Conservation (phyloP, 371 early-diverging fungal genomes). For the Mucor irregularis region DNA sequence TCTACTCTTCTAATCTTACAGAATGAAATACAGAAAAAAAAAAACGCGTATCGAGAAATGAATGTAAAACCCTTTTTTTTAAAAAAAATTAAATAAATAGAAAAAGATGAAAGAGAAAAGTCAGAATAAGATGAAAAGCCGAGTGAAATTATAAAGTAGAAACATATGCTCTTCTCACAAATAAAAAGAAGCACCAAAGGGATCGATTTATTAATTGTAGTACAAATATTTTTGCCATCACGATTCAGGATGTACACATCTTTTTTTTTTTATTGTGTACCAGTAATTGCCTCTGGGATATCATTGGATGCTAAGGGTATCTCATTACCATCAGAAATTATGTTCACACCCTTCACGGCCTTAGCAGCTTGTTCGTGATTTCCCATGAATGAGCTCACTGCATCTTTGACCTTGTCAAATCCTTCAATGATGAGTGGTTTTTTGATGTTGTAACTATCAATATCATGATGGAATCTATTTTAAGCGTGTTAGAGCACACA, state of each 20-base stretch:
- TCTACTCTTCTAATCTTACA: neutral
- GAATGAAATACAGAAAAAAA: conserved; percentile 1
- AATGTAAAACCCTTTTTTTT: too few species aligned
- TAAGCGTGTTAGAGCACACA: neutral
- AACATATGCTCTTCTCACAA: conserved; percentile 17
- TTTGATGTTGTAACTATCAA: conserved; percentile 20
- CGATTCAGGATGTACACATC: neutral
- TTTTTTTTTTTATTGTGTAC: conserved; percentile 2
- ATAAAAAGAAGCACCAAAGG: neutral
- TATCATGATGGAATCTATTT: conserved; percentile 38
- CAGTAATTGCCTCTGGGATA: neutral
- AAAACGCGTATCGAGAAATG: too few species aligned
- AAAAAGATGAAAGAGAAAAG: neutral
- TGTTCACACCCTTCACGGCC: conserved; percentile 36
- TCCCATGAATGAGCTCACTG: conserved; percentile 31
- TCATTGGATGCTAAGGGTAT: neutral
- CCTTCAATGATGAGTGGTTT: conserved; percentile 19
- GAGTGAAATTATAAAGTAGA: neutral
- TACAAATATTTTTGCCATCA: neutral
- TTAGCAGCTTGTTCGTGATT: conserved; percentile 32
- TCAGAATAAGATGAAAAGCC: neutral
- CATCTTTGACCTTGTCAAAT: conserved; percentile 36
- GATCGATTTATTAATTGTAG: neutral
- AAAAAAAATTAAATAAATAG: neutral
- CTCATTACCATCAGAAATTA: conserved; percentile 31